These are phyloP conservation scores for Xylaria palmicola DNA, from an alignment of 495 filamentous ascomycete genomes.

Conservation along the genomic window DNA sequence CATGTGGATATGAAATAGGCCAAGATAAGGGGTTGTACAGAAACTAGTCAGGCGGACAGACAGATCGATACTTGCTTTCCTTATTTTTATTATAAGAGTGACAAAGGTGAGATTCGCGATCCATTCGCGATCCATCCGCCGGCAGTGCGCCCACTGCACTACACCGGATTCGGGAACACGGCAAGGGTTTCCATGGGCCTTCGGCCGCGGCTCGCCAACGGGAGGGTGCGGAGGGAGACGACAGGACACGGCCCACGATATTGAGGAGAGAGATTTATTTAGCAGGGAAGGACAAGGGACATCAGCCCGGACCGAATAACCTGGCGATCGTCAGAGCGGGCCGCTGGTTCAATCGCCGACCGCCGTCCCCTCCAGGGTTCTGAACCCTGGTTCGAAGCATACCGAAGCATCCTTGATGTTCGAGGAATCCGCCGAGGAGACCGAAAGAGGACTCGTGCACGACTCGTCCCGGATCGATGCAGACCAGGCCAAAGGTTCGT, in stretches of 20 bases:
- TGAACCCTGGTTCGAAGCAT: neutral
- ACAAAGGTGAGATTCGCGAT: too few species aligned
- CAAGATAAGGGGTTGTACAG: neutral
- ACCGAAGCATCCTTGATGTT: neutral
- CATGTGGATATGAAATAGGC: neutral
- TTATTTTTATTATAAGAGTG: too few species aligned
- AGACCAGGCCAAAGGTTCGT: neutral
- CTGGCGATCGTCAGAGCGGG: neutral
- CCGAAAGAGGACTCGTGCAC: neutral
- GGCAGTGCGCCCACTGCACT: neutral
- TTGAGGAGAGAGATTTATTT: too few species aligned
- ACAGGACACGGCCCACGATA: neutral
- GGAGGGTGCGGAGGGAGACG: neutral
- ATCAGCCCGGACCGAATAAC: constrained; percentile 7
- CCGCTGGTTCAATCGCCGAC: neutral
- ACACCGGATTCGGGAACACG: constrained; percentile 12
- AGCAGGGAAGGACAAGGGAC: neutral
- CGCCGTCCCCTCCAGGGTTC: neutral
- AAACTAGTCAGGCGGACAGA: neutral
- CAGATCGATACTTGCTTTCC: neutral
- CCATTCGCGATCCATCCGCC: neutral
- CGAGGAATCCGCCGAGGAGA: too few species aligned
- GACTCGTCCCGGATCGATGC: neutral
- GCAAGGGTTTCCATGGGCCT: constrained; percentile 3
- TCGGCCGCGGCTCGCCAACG: neutral